phyloP scores from a whole-genome alignment of 2,329 filamentous ascomycete genomes.

The Knufia fluminis region DNA sequence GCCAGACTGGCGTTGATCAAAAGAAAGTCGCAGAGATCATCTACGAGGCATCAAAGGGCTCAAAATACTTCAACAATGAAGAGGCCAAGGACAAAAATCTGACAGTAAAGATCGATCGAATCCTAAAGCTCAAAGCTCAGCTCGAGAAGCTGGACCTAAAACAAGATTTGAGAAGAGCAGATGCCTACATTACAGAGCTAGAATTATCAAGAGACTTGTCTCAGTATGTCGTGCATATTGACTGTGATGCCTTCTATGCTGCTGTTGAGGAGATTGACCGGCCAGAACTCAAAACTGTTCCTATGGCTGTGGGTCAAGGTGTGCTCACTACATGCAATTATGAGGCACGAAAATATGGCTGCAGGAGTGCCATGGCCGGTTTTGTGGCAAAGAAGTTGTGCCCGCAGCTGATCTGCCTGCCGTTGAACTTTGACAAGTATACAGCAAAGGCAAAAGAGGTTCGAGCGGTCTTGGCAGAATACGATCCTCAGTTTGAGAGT shows the following conservation, averaged over 20 bases:
- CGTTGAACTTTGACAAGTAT: slow-evolving; percentile 85
- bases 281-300: slow-evolving; percentile 74
- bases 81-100: slow-evolving; percentile 71
- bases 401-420: slow-evolving; percentile 70
- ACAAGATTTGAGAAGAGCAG: slow-evolving; percentile 63
- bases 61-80: slow-evolving; percentile 91
- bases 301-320: slow-evolving; percentile 79
- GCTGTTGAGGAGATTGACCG: slow-evolving; percentile 79
- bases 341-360: slow-evolving; percentile 77
- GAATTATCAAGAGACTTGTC: slow-evolving; percentile 71
- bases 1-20: slow-evolving; percentile 89
- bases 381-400: slow-evolving; percentile 95
- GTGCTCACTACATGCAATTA: slow-evolving; percentile 75
- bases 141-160: slow-evolving; percentile 69
- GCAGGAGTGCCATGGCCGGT: slow-evolving; percentile 87
- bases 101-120: slow-evolving; percentile 75
- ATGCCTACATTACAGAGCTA: slow-evolving; percentile 70
- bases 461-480: slow-evolving; percentile 69
- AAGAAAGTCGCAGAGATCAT: slow-evolving; percentile 91
- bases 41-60: slow-evolving; percentile 91
- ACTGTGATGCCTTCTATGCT: slow-evolving; percentile 96
- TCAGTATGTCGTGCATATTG: slow-evolving; percentile 80
- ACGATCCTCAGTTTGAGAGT: slow-evolving; percentile 84
- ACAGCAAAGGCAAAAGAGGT: slow-evolving; percentile 82
- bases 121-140: slow-evolving; percentile 63